A percentile compares a stretch with the other conserved stretches of the same genome.
Evolutionary conservation across 768 basidiomycete species (phyloP).

Genomic region (Hygrophorus pudorinus): DNA sequence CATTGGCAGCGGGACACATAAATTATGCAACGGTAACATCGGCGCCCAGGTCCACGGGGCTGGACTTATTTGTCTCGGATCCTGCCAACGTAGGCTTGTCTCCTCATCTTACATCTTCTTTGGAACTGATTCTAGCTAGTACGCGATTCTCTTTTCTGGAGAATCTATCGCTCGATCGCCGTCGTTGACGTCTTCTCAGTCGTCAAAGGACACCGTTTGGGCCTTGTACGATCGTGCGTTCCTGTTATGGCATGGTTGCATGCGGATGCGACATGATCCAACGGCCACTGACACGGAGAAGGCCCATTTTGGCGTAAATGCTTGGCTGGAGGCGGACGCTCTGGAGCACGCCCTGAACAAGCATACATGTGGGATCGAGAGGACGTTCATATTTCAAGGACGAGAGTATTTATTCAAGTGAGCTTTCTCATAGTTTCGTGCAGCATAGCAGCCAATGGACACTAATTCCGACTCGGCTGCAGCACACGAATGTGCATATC

Average conservation of each 20-base stretch:
- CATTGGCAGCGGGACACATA: conserved; percentile 54
- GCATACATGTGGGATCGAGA: conserved; percentile 60
- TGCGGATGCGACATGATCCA: conserved; percentile 42
- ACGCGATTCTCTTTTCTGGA: conserved; percentile 67
- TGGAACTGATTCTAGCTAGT: conserved; percentile 27
- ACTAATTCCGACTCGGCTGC: background rate
- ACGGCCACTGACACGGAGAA: conserved; percentile 37
- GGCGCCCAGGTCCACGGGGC: conserved; percentile 26
- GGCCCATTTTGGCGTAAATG: conserved; percentile 51
- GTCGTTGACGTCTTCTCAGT: conserved; percentile 14
- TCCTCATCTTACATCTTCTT: background rate
- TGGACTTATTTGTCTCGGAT: conserved; percentile 49
- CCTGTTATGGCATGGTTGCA: conserved; percentile 65
- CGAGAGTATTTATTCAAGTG: conserved; percentile 74
- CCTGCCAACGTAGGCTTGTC: conserved; percentile 49
- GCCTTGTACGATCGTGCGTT: conserved; percentile 62
- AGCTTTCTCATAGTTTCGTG: conserved; percentile 14
- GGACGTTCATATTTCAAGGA: conserved; percentile 58
- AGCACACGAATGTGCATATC: conserved; percentile 66
- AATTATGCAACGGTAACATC: conserved; percentile 33
- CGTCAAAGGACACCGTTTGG: conserved; percentile 63
- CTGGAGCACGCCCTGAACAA: conserved; percentile 53
- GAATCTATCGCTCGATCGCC: conserved; percentile 40
- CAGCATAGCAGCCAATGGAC: background rate
- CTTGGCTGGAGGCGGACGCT: conserved; percentile 62